Evolutionary conservation across 2,329 filamentous ascomycete species (phyloP), one percentile per base, ranked within the genome.

Genomic region (Phaeosphaeriaceae sp.): DNA sequence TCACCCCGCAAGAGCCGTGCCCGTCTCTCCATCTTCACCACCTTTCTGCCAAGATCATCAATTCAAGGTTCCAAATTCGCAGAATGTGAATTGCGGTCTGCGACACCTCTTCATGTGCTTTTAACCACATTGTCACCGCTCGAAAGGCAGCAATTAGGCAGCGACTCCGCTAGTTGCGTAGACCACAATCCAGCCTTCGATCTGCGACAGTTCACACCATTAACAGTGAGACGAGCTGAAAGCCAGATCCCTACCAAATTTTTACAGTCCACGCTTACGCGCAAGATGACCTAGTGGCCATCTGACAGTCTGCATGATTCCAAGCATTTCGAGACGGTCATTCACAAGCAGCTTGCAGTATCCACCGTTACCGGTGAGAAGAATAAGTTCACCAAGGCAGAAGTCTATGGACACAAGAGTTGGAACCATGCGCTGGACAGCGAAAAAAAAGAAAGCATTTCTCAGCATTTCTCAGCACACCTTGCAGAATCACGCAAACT

Each of bases 291-390:
- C 62, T 60, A 48, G 45, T 57, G 48, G 60, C 54, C 61, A 63
- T 71, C 63, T 72, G 69, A 70, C 66, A 52, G 56, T 62, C 33
- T 67, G 66, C 65, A 65, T 66, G 41, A 47, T 31, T 51, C 50
- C 51, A 42, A 49, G n/a, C 52, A 52, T 61, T 15, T 58, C 41
- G 17, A 51, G 53, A 57, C 51, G 53, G 54, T 44, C 48, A 48
- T 46, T 55, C 31, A 51, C 54, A 42, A n/a, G 44, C 62, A 47
- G 24, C 59, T 56, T 65, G 55, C 49, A 58, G 19, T 46, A 48
- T 67, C 73, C 73, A 72, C 72, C 47, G 63, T 66, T 56, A 74
- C 73, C 74, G 73, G 74, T 75, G 65, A 71, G 51, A 25, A 49
- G 9, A 31, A 61, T 57, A n/a, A 49, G 54, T 41, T 41, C 47